Conservation (phyloP, 2,329 filamentous ascomycete species). For the Beauveria bassiana region DNA sequence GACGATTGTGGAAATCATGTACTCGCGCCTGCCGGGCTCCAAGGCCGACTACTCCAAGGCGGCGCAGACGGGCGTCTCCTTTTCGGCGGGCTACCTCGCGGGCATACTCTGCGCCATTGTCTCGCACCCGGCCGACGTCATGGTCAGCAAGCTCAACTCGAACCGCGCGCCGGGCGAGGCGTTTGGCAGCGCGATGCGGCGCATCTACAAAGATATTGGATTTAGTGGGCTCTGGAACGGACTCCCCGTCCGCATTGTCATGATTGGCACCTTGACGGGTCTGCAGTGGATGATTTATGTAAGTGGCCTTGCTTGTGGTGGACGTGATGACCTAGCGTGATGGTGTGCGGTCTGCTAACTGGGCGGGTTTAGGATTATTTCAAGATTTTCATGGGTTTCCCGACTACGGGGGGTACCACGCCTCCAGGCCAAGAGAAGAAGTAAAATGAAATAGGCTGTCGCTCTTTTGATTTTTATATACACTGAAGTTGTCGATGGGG, state of each 20-base stretch:
- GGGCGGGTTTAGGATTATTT: conserved; percentile 56
- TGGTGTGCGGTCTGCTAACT: conserved; percentile 13
- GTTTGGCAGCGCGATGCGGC: conserved; percentile 64
- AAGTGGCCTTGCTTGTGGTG: conserved; percentile 23
- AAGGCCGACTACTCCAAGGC: conserved; percentile 77
- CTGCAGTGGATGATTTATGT: conserved; percentile 92
- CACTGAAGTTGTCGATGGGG: background rate
- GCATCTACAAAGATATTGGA: conserved; percentile 83
- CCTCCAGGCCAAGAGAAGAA: conserved; percentile 39
- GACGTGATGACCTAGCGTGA: too few species aligned
- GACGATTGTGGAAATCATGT: conserved; percentile 81
- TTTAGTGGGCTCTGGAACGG: conserved; percentile 90
- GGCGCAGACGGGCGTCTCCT: conserved; percentile 78
- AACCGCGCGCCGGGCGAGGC: conserved; percentile 68
- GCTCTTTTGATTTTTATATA: background rate
- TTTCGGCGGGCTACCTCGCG: conserved; percentile 74
- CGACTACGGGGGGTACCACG: conserved; percentile 68
- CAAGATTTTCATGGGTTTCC: conserved; percentile 84
- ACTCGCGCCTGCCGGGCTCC: conserved; percentile 62
- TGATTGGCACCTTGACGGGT: conserved; percentile 77
- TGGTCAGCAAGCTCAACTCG: conserved; percentile 88
- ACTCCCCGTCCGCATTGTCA: conserved; percentile 74
- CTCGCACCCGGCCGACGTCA: conserved; percentile 74
- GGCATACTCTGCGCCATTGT: conserved; percentile 84
- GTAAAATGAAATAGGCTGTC: background rate